Percentiles rank a stretch among this genome's conserved stretches.
These are phyloP conservation scores for Chalaropsis ovoidea DNA, from an alignment of 2,329 filamentous ascomycete species.

Conservation along the genomic window DNA sequence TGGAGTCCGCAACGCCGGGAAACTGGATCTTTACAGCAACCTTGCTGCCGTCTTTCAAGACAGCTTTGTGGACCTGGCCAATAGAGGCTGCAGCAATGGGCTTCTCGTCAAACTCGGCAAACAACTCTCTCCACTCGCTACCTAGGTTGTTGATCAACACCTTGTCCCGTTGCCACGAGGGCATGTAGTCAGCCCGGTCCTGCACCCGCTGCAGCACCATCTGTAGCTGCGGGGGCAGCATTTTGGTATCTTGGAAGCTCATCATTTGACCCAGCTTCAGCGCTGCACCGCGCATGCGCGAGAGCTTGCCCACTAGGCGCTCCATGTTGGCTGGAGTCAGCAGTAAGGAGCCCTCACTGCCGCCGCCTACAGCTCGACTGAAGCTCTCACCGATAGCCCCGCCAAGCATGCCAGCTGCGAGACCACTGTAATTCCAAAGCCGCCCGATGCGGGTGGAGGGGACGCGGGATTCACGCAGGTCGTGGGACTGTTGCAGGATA, in stretches of 20 bases:
- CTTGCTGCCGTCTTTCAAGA: conserved; percentile 59
- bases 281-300: conserved; percentile 93
- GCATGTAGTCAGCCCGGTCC: conserved; percentile 97
- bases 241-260: conserved; percentile 94
- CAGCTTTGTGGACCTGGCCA: conserved; percentile 84
- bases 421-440: conserved; percentile 87
- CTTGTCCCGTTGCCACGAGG: conserved; percentile 77
- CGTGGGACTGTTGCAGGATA: conserved; percentile 40
- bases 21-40: conserved; percentile 98
- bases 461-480: conserved; percentile 79
- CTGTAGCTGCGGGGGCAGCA: conserved; percentile 79
- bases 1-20: conserved; percentile 87
- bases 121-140: conserved; percentile 72
- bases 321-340: conserved; percentile 88
- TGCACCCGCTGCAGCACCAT: conserved; percentile 89
- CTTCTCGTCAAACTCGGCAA: conserved; percentile 73
- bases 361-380: conserved; percentile 64
- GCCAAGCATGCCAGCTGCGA: conserved; percentile 91
- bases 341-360: conserved; percentile 59
- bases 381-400: conserved; percentile 80
- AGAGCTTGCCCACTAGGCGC: conserved; percentile 81
- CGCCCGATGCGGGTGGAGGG: conserved; percentile 78
- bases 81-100: conserved; percentile 95
- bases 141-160: conserved; percentile 74
- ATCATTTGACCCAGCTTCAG: conserved; percentile 96